Evolutionary conservation across 164 flowering plant species (phyloP), one percentile per base, ranked within the genome.

Genomic region (Umbellularia californica): DNA sequence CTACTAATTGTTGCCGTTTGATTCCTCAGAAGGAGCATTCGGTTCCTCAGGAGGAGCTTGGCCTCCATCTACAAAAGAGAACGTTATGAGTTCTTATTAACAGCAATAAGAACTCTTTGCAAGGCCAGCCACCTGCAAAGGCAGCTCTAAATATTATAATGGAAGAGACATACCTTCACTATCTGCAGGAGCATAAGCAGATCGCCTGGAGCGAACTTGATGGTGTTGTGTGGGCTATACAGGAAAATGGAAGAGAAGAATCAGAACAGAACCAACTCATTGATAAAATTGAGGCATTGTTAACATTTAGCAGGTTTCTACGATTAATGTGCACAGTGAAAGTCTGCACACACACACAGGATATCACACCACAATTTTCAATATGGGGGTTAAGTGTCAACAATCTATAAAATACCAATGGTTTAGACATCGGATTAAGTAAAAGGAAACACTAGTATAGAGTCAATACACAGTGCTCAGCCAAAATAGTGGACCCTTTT

Each of bases 171-270:
- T 67, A 83, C 85, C 83, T 76, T 83, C 83, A 51, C 76, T 78
- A 15, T 80, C 81, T n/a, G 80, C 50, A 25, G 89, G 89, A 74
- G 97, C 91, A 84, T 90, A 90, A 68, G 89, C 88, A 50, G 92
- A 88, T 77, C 90, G 89, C 81, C 90, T 88, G 35, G 93, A 82
- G 33, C 90, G 90, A 25, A 75, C 78, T 82, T 92, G 94, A 70
- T 92, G 91, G 50, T 90, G 91, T 65, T 89, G 90, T 9, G 97
- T 89, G 50, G 93, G 95, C 95, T 90, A 65, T 50, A 28, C 2
- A 52, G 0, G 27, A 15, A 69, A 20, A 50, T 33, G 15, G 27
- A 25, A 24, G 22, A 3, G 30, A 12, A 15, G 47, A 72, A 25
- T 14, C 17, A 22, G 28, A 13, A 1, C 60, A 55, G 60, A 55